Evolutionary conservation across 805 yeast genomes (phyloP), one percentile per base, ranked within the genome.

Genomic region (Tetrapisispora fleetii): DNA sequence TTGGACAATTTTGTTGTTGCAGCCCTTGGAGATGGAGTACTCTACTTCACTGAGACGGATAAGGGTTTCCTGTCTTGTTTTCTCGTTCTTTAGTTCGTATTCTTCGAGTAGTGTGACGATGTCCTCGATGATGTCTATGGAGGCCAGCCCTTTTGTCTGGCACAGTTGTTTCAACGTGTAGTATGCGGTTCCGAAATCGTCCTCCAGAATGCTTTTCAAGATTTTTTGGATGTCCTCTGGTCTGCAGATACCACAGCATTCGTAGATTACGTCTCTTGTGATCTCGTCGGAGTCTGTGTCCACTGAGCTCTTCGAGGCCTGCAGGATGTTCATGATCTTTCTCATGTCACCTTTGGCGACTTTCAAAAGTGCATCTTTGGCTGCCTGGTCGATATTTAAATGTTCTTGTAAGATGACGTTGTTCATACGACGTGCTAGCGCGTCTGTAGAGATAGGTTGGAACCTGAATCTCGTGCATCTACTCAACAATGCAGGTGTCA

Each of bases 341-440:
- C 99, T 79, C 99, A 93, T 93, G 66, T 93, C 99, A 46, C 99
- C 99, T 50, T 81, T 78, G n/a, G 93, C 76, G 48, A 93, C 73
- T 47, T 70, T 72, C 49, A 93, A 70, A 43, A 93, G 69, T 1
- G 96, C 80, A 0, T 67, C 65, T 40, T 76, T 69, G 0, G 95
- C 97, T 1, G 73, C 79, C 0, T 72, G 66, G 0, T 73, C 60
- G 10, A 93, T 70, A 4, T 72, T 67, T 43, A 93, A 68, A 1
- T 78, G 65, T 58, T 93, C 99, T 47, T 71, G 71, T 38, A 77
- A 75, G 43, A 88, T 74, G 9, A 93, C 96, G 51, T 77, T 73
- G 43, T 76, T 70, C 28, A 91, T 70, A 47, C 95, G 78, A 33
- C 76, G 78, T 51, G 75, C 74, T 24, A 91, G 80, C 1, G 96